Evolutionary conservation across 768 basidiomycete genomes (phyloP), one percentile per base, ranked within the genome.

Genomic region (Hemileccinum rubropunctum): DNA sequence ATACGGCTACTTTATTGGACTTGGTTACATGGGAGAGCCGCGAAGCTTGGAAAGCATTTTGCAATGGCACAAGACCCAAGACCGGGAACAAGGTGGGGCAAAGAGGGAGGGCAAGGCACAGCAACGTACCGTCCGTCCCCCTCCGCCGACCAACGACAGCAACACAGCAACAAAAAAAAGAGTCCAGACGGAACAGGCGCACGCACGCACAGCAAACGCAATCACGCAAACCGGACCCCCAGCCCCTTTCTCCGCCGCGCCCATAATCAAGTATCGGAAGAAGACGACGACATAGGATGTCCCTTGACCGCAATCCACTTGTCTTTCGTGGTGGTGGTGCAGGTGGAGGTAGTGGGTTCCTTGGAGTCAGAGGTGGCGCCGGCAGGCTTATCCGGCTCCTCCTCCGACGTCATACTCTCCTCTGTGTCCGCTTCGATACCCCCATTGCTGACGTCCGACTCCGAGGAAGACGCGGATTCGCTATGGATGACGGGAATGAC

Each of bases 241-340:
- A n/a, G 13, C 34, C 34, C 14, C 15, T 15, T 10, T 34, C 34
- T 34, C 34, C 33, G 14, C 20, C 44, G 14, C 15, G 6, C 21
- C n/a, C 6, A 40, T 3, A 3, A 5, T 38, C 33, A 64, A 0
- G 48, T 49, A 0, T 59, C 64, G 28, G 18, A 42, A 28, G 57
- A 48, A 9, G 41, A 47, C 13, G 33, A 34, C 18, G 48, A 43
- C 11, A 21, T 18, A 4, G 23, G 53, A 51, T 80, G 71, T 20
- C 76, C 76, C 67, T 88, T 86, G 64, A 91, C 82, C 17, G 86
- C 73, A 43, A 90, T 80, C 88, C 88, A 91, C 63, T 86, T 88
- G 61, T 90, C 87, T 63, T 77, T 79, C n/a, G 6, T 14, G 34
- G 15, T 34, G 14, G 14, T 15, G 34, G 34, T 9, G 28, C 28